Base-by-base conservation (phyloP, 306 rosid genomes). In the Psophocarpus tetragonolobus region DNA sequence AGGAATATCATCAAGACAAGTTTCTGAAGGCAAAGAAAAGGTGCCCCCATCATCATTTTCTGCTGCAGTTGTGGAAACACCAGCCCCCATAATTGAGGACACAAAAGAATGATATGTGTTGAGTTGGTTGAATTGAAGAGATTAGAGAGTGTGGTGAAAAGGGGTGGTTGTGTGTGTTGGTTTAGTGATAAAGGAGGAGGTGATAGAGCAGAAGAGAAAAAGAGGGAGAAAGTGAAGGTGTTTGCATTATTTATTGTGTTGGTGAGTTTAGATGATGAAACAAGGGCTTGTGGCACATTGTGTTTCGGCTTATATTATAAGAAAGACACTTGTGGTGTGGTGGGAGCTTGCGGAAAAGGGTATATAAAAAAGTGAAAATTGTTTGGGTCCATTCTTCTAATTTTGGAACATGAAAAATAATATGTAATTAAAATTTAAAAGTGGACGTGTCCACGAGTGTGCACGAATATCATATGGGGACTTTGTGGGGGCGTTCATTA, bases 1-100 rank as follows among this genome's bases (percentile, higher is more conserved):
- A 0, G 97, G 95, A 0, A 94, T 27, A 82, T 92, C 93, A n/a
- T 87, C 88, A 10, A 92, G 78, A 45, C 85, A 45, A 2, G 88
- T 82, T 54, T 56, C 72, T 23, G 77, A 57, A 3, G 76, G 51
- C 7, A 48, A 11, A 30, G 77, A 58, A 51, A 30, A 1, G 61
- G 42, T 65, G 2, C 24, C 78, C n/a, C 47, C 70, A 63, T 24
- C 51, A 10, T n/a, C 33, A 7, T 32, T 45, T 20, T 62, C 74
- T 24, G 38, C 30, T 8, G 56, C 38, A 30, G 33, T 60, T 7
- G 80, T 23, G 44, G 97, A 92, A 84, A 84, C 71, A 71, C 54
- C 71, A 47, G 90, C 82, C 68, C 98, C 96, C 97, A 91, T 91
- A 38, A 12, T 12, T 12, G 20, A 68, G 20, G n/a, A 45, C 29